Percentiles rank a stretch among this genome's conserved stretches.
These are phyloP conservation scores for Olyra latifolia DNA, from an alignment of 176 grass and related monocot species.

Conservation along the genomic window DNA sequence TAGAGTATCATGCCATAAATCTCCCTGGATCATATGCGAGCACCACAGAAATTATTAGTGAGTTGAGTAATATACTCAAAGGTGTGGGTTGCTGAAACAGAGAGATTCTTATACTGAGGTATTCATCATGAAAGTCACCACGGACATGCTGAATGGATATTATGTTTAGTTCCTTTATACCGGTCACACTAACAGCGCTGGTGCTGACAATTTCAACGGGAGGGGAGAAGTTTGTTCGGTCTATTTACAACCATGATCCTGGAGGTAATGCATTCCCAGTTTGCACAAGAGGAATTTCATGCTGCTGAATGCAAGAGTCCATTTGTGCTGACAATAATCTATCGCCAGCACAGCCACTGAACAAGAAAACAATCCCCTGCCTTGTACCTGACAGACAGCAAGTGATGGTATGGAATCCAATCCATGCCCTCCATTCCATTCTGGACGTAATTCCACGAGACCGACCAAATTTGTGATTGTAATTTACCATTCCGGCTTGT, in stretches of 20 bases:
- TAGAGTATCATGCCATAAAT: slow-evolving; percentile 87
- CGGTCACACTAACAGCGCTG: neutral
- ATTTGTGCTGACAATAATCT: neutral
- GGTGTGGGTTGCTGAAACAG: slow-evolving; percentile 68
- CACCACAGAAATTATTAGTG: slow-evolving; percentile 39
- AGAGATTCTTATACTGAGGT: neutral
- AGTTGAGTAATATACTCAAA: slow-evolving; percentile 65
- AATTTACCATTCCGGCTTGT: neutral
- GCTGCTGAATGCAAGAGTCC: neutral
- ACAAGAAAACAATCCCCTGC: neutral
- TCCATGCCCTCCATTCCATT: neutral
- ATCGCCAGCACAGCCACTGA: neutral
- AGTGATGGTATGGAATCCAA: neutral
- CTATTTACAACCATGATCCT: neutral
- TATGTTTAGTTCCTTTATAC: neutral
- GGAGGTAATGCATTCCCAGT: neutral
- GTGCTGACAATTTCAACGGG: neutral
- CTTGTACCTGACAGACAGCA: neutral
- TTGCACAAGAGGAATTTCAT: neutral
- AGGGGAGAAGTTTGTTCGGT: neutral
- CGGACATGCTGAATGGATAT: neutral
- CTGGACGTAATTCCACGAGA: neutral
- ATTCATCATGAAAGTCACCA: neutral
- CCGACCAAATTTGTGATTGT: neutral
- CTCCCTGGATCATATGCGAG: slow-evolving; percentile 63